These are phyloP conservation scores for Malus hybrid DNA, from an alignment of 331 rosid genomes.

Conservation along the genomic window DNA sequence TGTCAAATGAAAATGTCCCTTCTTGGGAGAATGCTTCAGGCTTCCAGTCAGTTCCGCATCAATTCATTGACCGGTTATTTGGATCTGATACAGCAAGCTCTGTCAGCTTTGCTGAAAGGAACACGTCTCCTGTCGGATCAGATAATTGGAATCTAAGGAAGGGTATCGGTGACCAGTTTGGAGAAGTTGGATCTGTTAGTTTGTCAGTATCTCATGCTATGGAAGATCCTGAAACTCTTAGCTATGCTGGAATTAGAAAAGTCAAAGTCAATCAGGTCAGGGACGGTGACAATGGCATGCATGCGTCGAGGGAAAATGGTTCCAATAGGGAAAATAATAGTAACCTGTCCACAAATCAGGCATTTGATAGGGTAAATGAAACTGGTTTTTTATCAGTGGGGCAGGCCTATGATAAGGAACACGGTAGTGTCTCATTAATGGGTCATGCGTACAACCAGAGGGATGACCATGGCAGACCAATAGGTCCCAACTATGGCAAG, in stretches of 20 bases:
- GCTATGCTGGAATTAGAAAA: slow-evolving; percentile 46
- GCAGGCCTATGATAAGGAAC: slow-evolving; percentile 45
- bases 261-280: slow-evolving; percentile 46
- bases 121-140: slow-evolving; percentile 37
- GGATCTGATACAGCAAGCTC: slow-evolving; percentile 54
- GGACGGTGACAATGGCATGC: slow-evolving; percentile 36
- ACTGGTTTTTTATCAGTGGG: slow-evolving; percentile 32
- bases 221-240: slow-evolving; percentile 55
- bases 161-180: slow-evolving; percentile 38
- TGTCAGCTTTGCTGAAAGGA: slow-evolving; percentile 37
- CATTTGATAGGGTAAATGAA: slow-evolving; percentile 38
- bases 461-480: slow-evolving; percentile 38
- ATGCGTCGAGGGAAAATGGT: slow-evolving; percentile 21
- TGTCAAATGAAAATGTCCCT: slow-evolving; percentile 41
- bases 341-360: slow-evolving; percentile 33
- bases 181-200: slow-evolving; percentile 43
- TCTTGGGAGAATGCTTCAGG: slow-evolving; percentile 59
- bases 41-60: slow-evolving; percentile 54
- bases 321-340: slow-evolving; percentile 31
- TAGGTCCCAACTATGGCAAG: slow-evolving; percentile 31
- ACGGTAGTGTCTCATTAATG: slow-evolving; percentile 26
- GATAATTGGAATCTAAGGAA: slow-evolving; percentile 48
- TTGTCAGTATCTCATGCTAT: slow-evolving; percentile 53
- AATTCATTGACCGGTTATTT: slow-evolving; percentile 45
- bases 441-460: slow-evolving; percentile 45